These are phyloP conservation scores for Kuraishia borneana DNA, from an alignment of 805 yeast species.

Conservation along the genomic window DNA sequence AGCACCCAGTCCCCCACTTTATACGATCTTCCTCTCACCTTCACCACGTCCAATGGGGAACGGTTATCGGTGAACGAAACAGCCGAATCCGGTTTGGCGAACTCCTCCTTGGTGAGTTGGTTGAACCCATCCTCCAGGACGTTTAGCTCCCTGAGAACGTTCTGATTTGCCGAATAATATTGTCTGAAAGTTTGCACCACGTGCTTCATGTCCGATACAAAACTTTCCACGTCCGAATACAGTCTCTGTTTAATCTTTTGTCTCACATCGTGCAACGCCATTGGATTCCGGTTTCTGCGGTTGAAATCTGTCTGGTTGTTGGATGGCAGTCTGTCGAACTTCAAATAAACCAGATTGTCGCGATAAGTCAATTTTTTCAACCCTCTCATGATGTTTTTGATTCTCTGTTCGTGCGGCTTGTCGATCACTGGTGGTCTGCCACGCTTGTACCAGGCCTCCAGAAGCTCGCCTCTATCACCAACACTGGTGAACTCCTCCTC, in stretches of 20 bases:
- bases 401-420: constrained; percentile 84
- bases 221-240: constrained; percentile 65
- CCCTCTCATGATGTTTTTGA: constrained; percentile 74
- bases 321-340: constrained; percentile 80
- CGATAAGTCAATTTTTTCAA: constrained; percentile 58
- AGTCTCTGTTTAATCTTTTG: constrained; percentile 78
- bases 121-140: constrained; percentile 52
- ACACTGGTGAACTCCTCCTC: too few species aligned
- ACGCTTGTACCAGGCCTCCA: constrained; percentile 45
- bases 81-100: constrained; percentile 67
- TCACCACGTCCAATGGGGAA: constrained; percentile 71
- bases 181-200: constrained; percentile 67
- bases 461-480: constrained; percentile 2
- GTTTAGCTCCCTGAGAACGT: constrained; percentile 49
- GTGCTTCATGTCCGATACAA: constrained; percentile 63
- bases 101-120: constrained; percentile 50
- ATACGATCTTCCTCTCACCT: constrained; percentile 60
- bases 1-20: constrained; percentile 94
- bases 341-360: constrained; percentile 38
- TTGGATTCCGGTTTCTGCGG: constrained; percentile 42
- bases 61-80: constrained; percentile 44
- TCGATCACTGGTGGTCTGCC: constrained; percentile 91
- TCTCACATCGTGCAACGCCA: constrained; percentile 62
- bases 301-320: constrained; percentile 45
- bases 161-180: constrained; percentile 48